Evolutionary conservation across 1,284 basidiomycete species (phyloP).

Genomic region (Sporisorium exsertum): DNA sequence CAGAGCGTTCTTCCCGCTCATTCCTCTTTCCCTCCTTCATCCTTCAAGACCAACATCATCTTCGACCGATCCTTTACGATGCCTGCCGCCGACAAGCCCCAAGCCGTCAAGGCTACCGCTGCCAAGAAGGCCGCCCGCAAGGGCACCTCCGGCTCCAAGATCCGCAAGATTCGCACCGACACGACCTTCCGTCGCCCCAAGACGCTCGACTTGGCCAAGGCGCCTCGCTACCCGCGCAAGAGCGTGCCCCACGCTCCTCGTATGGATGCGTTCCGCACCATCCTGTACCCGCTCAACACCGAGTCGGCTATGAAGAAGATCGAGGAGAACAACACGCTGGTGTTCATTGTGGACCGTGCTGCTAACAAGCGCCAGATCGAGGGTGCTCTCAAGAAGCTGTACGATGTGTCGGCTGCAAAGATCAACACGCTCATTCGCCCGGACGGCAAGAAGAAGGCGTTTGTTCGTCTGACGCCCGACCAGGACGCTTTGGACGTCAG

Average conservation of each 20-base stretch:
- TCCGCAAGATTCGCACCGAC: conserved; percentile 85
- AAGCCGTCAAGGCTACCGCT: conserved; percentile 80
- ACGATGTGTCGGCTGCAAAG: conserved; percentile 94
- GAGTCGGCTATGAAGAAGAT: conserved; percentile 83
- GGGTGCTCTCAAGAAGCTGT: conserved; percentile 98
- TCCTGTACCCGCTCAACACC: conserved; percentile 79
- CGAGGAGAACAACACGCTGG: conserved; percentile 98
- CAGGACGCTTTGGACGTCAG: conserved; percentile 97
- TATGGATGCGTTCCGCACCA: conserved; percentile 96
- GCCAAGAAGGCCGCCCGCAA: conserved; percentile 97
- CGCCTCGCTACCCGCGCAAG: conserved; percentile 93
- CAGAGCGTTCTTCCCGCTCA: background rate
- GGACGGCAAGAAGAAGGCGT: conserved; percentile 99
- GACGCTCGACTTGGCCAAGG: conserved; percentile 86
- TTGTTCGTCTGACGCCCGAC: conserved; percentile 92
- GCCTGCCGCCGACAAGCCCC: conserved; percentile 39
- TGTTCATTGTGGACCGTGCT: conserved; percentile 95
- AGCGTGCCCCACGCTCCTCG: conserved; percentile 91
- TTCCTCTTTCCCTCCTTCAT: conserved; percentile 5
- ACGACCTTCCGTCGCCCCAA: conserved; percentile 97
- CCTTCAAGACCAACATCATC: conserved; percentile 19
- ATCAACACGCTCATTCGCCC: conserved; percentile 99
- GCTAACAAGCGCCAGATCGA: conserved; percentile 96
- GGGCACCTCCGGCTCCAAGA: conserved; percentile 80
- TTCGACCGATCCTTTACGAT: conserved; percentile 24